Evolutionary conservation across 148 eudicot species (phyloP), one percentile per base, ranked within the genome.

Genomic region (Selenicereus undatus): DNA sequence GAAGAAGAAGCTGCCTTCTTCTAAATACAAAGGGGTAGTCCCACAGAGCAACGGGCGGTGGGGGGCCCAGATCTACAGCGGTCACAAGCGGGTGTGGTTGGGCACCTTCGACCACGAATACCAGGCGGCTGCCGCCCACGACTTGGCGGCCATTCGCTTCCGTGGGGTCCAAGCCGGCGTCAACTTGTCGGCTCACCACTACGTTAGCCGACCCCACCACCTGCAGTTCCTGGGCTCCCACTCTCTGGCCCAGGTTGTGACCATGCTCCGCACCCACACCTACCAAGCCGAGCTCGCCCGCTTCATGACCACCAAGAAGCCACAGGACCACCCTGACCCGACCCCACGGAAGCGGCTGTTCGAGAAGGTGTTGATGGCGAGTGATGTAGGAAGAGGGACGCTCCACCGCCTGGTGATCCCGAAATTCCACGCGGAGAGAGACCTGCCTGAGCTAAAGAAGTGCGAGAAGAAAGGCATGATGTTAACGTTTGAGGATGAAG

Each of bases 1-100:
- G 48, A 29, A 60, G 42, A 76, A 60, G 42, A 78, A 62, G 62
- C 79, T 66, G 1, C 71, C 76, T 4, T 71, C 78, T 10, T 79
- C 74, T 10, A 85, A 82, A 27, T 88, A 83, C 81, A 88, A 88
- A 62, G 90, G 88, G 16, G 85, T 88, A 6, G 86, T 88, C 52
- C 82, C 83, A n/a, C 90, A 86, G 48, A 75, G 81, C 2, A 88
- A 83, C 29, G 90, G 90, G 11, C 84, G 83, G 7, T 88, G 86
- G 88, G 90, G 90, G 3, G 85, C 90, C 17, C 90, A 88, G 74
- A 82, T 88, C 56, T 88, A 88, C 52, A 77, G 78, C 7, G 84
- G 78, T 21, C 86, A 88, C 75, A 76, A 74, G 45, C 84, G 88
- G 17, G 51, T 85, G 21, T 88, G 90, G 90, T 71, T 88, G 0